phyloP scores from a whole-genome alignment of 352 stramenopile genomes.

The Aphanomyces astaci region DNA sequence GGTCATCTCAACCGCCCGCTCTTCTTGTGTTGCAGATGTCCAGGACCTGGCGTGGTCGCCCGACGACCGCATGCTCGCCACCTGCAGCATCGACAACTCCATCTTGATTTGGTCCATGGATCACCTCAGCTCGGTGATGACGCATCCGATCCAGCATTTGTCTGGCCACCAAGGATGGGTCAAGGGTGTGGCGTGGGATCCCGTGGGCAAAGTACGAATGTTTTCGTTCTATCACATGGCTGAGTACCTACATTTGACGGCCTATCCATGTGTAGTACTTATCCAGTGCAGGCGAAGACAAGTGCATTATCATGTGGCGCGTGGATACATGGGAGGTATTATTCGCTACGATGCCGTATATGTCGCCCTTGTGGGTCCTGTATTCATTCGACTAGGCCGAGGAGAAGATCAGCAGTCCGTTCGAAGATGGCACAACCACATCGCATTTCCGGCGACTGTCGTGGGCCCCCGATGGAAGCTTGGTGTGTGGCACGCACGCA shows the following conservation, averaged over 20 bases:
- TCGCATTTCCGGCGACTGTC: conserved; percentile 79
- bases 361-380: not conserved
- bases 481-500: conserved; percentile 72
- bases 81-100: conserved; percentile 83
- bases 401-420: conserved; percentile 31
- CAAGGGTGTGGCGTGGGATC: conserved; percentile 81
- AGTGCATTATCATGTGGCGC: conserved; percentile 76
- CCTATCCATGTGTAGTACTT: too few relatives aligned
- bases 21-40: conserved; percentile 42
- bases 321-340: conserved; percentile 67
- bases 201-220: conserved; percentile 57
- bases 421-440: conserved; percentile 63
- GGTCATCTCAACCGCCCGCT: not conserved
- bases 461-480: conserved; percentile 75
- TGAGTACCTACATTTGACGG: too few relatives aligned
- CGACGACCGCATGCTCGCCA: conserved; percentile 81
- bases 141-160: conserved; percentile 67
- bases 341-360: not conserved
- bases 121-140: conserved; percentile 55
- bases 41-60: conserved; percentile 81
- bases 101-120: conserved; percentile 83
- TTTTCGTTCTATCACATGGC: not conserved
- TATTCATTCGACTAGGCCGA: not conserved
- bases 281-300: conserved; percentile 81
- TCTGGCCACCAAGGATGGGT: conserved; percentile 78